Evolutionary conservation across 1,284 basidiomycete species (phyloP), one percentile per base, ranked within the genome.

Genomic region (Cutaneotrichosporon mucoides): DNA sequence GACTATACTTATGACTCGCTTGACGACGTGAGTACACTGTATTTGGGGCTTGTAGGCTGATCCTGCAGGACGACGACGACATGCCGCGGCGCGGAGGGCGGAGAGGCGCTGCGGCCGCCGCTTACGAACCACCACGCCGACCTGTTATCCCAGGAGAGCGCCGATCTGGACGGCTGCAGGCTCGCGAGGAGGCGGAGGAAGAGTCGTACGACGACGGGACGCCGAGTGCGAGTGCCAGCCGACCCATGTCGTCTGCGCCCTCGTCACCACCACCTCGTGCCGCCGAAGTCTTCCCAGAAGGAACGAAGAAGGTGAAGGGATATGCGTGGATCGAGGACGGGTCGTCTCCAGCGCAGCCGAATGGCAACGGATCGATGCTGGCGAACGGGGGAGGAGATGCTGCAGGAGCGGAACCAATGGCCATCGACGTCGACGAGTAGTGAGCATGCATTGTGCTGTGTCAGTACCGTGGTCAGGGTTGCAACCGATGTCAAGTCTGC

Each of bases 81-180:
- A n/a, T n/a, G n/a, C n/a, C 57, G 43, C 59, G 53, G 5, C 57
- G 61, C 41, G 43, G 60, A 11, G 43, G 52, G 8, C 50, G 61
- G 12, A 12, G 61, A 13, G 55, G 51, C 5, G 37, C 55, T 3
- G 53, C 44, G 3, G 24, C 33, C 4, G 50, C 24, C 9, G 6
- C 35, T 10, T 58, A 40, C 38, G 60, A 62, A 36, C 67, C 66
- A 13, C 43, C 41, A 7, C 51, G 36, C 6, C 45, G 59, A 40
- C 67, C 66, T 0, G 56, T 68, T 16, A 74, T 76, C 16, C 75
- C 73, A 0, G 73, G 75, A 9, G 75, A 76, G 56, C 60, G 73
- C 16, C 57, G 67, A 24, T 73, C 70, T 1, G 69, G 68, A 2
- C 63, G 73, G 24, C 50, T 66, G 11, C 54, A 53, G 12, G 53